Conservation (phyloP, 768 basidiomycete genomes). For the Baorangia bicolor region DNA sequence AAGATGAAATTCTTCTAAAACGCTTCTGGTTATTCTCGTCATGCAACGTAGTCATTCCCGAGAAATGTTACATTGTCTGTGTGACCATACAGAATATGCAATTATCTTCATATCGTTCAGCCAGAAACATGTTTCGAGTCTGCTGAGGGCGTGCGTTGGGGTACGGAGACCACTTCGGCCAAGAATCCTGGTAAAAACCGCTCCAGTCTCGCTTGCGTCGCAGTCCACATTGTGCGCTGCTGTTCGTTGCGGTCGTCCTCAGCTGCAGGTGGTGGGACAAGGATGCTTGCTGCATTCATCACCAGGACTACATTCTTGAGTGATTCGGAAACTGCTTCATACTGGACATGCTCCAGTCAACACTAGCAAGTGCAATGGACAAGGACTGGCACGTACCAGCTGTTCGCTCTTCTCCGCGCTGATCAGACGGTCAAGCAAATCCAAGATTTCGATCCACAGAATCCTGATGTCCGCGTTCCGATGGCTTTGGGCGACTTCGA, state of each 20-base stretch:
- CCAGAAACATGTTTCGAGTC: conserved; percentile 14
- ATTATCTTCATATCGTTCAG: conserved; percentile 8
- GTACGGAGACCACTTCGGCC: conserved; percentile 57
- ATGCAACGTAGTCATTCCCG: background rate
- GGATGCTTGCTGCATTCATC: conserved; percentile 86
- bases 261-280: conserved; percentile 55
- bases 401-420: conserved; percentile 81
- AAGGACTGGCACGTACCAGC: conserved; percentile 48
- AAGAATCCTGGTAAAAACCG: conserved; percentile 92
- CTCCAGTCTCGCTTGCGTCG: conserved; percentile 84
- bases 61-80: background rate
- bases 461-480: conserved; percentile 62
- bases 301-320: conserved; percentile 96
- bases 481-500: conserved; percentile 71
- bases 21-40: background rate
- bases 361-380: background rate
- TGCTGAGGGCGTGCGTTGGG: conserved; percentile 15
- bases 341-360: conserved; percentile 44
- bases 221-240: conserved; percentile 76
- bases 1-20: conserved; percentile 61
- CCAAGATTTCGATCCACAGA: conserved; percentile 88
- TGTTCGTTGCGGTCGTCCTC: conserved; percentile 53
- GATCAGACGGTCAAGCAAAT: conserved; percentile 88
- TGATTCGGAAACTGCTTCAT: conserved; percentile 94
- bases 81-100: conserved; percentile 4